phyloP scores from a whole-genome alignment of 352 stramenopile species.

The Phytopythium aichiense region DNA sequence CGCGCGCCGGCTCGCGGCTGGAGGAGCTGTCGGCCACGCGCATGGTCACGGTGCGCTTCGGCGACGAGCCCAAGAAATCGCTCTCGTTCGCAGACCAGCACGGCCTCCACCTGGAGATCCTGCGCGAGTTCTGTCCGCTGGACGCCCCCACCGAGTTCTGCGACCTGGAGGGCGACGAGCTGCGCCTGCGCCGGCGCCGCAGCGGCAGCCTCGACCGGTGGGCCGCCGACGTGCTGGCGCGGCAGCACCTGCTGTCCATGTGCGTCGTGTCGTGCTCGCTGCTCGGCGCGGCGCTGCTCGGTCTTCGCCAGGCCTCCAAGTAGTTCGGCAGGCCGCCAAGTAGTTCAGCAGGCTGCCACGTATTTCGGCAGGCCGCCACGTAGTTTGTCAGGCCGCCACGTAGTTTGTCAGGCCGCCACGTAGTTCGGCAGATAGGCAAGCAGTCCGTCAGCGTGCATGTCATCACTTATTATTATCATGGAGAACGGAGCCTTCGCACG shows the following conservation, averaged over 20 bases:
- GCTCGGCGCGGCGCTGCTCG: constrained; percentile 36
- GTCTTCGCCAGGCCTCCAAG: constrained; percentile 26
- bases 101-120: constrained; percentile 32
- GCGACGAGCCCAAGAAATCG: constrained; percentile 37
- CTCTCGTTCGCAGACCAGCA: constrained; percentile 60
- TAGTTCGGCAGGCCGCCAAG: constrained; percentile 6
- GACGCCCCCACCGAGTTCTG: constrained; percentile 45
- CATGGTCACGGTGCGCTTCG: constrained; percentile 31
- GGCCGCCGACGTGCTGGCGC: constrained; percentile 32
- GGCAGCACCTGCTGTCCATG: constrained; percentile 48
- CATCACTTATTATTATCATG: constrained; percentile 12
- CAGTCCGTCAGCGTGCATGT: background rate
- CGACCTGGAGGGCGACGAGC: constrained; percentile 24
- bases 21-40: constrained; percentile 30
- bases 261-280: constrained; percentile 53
- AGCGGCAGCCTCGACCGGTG: constrained; percentile 26
- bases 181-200: constrained; percentile 18
- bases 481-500: background rate
- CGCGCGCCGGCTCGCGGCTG: constrained; percentile 14
- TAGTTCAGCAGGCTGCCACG: constrained; percentile 23
- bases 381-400: too few relatives aligned
- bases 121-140: constrained; percentile 37
- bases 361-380: constrained; percentile 5
- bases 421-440: background rate
- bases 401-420: too few relatives aligned